A percentile compares a stretch with the other conserved stretches of the same genome.
phyloP scores from a whole-genome alignment of 2,329 filamentous ascomycete species.

The Cercospora beticola region DNA sequence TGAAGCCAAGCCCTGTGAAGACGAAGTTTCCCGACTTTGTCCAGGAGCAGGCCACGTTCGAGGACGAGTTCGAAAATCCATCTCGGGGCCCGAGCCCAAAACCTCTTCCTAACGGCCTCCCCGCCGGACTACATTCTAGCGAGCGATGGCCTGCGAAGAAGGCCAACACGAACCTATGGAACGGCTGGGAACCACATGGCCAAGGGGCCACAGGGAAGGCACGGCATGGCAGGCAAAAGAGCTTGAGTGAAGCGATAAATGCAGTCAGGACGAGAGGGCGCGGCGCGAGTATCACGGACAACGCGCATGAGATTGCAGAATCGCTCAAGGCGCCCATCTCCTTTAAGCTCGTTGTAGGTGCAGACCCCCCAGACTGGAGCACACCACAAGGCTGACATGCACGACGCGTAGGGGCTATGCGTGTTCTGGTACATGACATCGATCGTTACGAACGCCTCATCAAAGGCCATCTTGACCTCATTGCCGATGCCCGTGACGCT shows the following conservation, averaged over 20 bases:
- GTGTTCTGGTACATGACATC: constrained; percentile 93
- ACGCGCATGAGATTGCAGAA: constrained; percentile 89
- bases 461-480: constrained; percentile 91
- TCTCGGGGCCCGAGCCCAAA: constrained; percentile 33
- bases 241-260: constrained; percentile 81
- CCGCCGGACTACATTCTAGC: constrained; percentile 40
- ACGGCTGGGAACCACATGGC: constrained; percentile 39
- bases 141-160: constrained; percentile 64
- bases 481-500: constrained; percentile 88
- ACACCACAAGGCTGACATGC: constrained; percentile 29
- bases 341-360: constrained; percentile 75
- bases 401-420: constrained; percentile 67
- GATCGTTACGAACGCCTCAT: constrained; percentile 94
- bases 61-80: constrained; percentile 26
- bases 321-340: constrained; percentile 88
- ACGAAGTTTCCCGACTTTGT: constrained; percentile 49
- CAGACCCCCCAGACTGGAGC: neutral
- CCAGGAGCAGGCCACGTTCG: constrained; percentile 34
- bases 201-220: constrained; percentile 41
- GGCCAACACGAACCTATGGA: constrained; percentile 44
- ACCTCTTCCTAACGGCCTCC: constrained; percentile 36
- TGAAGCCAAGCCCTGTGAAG: constrained; percentile 25
- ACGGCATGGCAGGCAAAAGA: constrained; percentile 75
- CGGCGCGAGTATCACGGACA: constrained; percentile 83
- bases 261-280: constrained; percentile 68